Percentiles rank a stretch among this genome's conserved stretches.
Conservation (phyloP, 2,329 filamentous ascomycete species). For the Coniochaeta sp. region DNA sequence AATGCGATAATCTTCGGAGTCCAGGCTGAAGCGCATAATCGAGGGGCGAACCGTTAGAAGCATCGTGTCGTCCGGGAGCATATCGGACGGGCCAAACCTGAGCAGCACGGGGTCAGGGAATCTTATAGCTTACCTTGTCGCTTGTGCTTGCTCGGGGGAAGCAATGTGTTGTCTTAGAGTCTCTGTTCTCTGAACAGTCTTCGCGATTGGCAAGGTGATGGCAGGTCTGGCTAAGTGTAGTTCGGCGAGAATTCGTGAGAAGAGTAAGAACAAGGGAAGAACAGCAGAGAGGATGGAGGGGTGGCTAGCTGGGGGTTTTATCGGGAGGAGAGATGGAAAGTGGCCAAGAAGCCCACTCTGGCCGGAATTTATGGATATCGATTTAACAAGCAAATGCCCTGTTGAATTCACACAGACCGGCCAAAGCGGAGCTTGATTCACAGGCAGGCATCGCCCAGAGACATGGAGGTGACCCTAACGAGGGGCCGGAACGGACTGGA, state of each 20-base stretch:
- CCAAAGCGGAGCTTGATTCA: conserved; percentile 12
- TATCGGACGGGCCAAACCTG: background rate
- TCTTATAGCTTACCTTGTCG: background rate
- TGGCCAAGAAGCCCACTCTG: conserved; percentile 5
- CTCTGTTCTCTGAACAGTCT: background rate
- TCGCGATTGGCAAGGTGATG: background rate
- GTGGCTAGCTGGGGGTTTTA: conserved; percentile 27
- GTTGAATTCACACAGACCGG: conserved; percentile 13
- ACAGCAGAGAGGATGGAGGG: conserved; percentile 17
- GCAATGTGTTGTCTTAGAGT: background rate
- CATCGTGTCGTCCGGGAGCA: background rate
- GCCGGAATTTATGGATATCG: conserved; percentile 7
- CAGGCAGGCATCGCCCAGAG: no score
- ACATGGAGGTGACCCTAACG: no score
- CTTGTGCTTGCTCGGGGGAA: background rate
- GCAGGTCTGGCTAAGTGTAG: background rate
- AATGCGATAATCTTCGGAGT: no score
- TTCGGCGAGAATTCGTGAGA: conserved; percentile 11
- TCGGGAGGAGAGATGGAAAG: conserved; percentile 9
- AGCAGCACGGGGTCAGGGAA: background rate
- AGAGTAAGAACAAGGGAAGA: conserved; percentile 18
- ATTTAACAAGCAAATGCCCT: conserved; percentile 10
- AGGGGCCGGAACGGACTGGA: no score
- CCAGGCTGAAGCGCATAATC: no score
- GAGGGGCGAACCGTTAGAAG: background rate